These are phyloP conservation scores for Insectozyma bohioensis DNA, from an alignment of 1,139 yeast species.

Conservation along the genomic window DNA sequence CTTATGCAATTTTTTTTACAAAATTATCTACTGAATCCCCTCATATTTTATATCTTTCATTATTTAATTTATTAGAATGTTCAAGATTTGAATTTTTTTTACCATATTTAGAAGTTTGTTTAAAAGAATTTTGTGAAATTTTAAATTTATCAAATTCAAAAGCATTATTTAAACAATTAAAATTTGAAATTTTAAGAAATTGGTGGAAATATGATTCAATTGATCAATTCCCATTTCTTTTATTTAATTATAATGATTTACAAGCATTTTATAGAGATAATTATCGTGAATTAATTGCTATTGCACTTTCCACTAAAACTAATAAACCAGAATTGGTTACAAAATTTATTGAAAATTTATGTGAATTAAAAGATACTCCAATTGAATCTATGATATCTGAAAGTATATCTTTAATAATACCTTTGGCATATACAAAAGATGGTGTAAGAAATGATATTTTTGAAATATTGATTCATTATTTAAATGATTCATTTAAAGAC, in stretches of 20 bases:
- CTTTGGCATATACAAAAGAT: constrained; percentile 45
- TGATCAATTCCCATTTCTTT: constrained; percentile 35
- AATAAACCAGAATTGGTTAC: constrained; percentile 5
- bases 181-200: constrained; percentile 34
- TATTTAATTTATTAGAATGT: constrained; percentile 45
- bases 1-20: constrained; percentile 37
- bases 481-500: constrained; percentile 16
- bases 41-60: constrained; percentile 27
- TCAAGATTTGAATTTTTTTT: constrained; percentile 31
- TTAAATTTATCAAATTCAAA: constrained; percentile 16
- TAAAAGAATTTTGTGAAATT: constrained; percentile 21
- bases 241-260: constrained; percentile 33
- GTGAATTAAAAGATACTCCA: constrained; percentile 16
- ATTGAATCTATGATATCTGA: constrained; percentile 24
- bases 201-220: constrained; percentile 40
- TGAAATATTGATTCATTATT: constrained; percentile 16
- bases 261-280: constrained; percentile 28
- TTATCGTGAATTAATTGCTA: constrained; percentile 35
- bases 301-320: constrained; percentile 26
- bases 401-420: constrained; percentile 36
- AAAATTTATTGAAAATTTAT: constrained; percentile 19
- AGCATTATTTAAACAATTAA: constrained; percentile 27
- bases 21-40: constrained; percentile 28
- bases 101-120: constrained; percentile 27
- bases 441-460: constrained; percentile 44